phyloP scores from a whole-genome alignment of 306 rosid species.

The Neltuma alba region DNA sequence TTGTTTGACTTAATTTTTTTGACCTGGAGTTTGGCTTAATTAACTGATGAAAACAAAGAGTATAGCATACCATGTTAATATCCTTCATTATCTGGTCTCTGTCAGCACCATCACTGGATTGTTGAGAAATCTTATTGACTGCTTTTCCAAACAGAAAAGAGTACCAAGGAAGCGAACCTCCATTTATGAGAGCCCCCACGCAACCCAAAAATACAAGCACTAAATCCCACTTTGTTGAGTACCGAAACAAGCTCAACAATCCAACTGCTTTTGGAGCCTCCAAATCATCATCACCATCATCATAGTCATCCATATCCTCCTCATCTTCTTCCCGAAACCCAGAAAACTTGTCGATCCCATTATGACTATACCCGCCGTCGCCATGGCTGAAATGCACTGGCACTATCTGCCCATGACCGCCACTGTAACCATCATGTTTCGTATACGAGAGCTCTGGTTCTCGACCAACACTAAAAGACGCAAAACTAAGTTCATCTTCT shows the following conservation, averaged over 20 bases:
- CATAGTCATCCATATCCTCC: slow-evolving; percentile 50
- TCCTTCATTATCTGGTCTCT: slow-evolving; percentile 58
- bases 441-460: neutral
- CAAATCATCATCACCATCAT: slow-evolving; percentile 56
- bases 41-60: neutral
- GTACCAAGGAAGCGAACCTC: slow-evolving; percentile 91
- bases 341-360: slow-evolving; percentile 23
- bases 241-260: slow-evolving; percentile 76
- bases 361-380: neutral
- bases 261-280: slow-evolving; percentile 57
- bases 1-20: no score
- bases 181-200: slow-evolving; percentile 82
- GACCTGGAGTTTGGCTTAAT: no score
- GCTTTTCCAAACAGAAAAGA: slow-evolving; percentile 74
- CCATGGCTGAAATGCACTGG: slow-evolving; percentile 1
- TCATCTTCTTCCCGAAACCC: slow-evolving; percentile 51
- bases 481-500: slow-evolving; percentile 55
- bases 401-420: neutral
- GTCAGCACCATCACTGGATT: slow-evolving; percentile 35
- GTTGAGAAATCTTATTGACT: slow-evolving; percentile 63
- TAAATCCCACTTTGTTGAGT: slow-evolving; percentile 79
- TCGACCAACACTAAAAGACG: slow-evolving; percentile 30
- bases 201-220: slow-evolving; percentile 81
- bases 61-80: slow-evolving; percentile 52
- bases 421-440: neutral